These are phyloP conservation scores for Sugiyamaella grinbergsii DNA, from an alignment of 1,139 yeast species.

Conservation along the genomic window DNA sequence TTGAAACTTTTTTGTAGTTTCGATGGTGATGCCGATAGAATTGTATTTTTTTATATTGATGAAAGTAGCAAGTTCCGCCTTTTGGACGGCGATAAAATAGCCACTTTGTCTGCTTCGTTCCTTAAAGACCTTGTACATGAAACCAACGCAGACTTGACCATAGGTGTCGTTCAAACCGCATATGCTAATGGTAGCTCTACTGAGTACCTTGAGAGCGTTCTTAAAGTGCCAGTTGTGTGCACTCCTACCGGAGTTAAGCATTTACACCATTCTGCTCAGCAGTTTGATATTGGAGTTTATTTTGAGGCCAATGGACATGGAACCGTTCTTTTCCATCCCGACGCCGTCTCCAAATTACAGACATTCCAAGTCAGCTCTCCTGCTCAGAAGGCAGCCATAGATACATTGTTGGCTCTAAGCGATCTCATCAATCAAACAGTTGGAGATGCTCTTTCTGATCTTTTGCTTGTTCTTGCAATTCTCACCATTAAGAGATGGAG, in stretches of 20 bases:
- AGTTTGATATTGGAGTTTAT: conserved; percentile 87
- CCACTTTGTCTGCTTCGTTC: conserved; percentile 77
- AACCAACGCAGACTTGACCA: conserved; percentile 42
- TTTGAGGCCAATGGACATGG: conserved; percentile 99
- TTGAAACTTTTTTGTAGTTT: conserved; percentile 72
- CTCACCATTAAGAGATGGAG: conserved; percentile 57
- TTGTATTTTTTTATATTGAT: conserved; percentile 76
- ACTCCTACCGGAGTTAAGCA: conserved; percentile 97
- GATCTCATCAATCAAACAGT: conserved; percentile 90
- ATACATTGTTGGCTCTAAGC: conserved; percentile 58
- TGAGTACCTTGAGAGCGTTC: conserved; percentile 58
- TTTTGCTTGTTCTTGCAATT: conserved; percentile 73
- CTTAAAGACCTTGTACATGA: conserved; percentile 55
- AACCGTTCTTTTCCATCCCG: conserved; percentile 77
- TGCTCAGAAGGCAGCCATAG: conserved; percentile 50
- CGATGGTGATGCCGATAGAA: conserved; percentile 97
- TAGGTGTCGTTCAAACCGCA: conserved; percentile 96
- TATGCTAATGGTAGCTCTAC: conserved; percentile 96
- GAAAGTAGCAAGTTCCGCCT: conserved; percentile 56
- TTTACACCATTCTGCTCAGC: conserved; percentile 82
- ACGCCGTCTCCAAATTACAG: conserved; percentile 49
- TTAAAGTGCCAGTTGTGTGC: conserved; percentile 79
- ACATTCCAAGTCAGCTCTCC: conserved; percentile 41
- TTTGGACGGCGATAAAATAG: conserved; percentile 92
- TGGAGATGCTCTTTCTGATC: conserved; percentile 94